A percentile compares a stretch with the other conserved stretches of the same genome.
Evolutionary conservation across 1,284 basidiomycete species (phyloP).

Genomic region (Coriolopsis trogii): DNA sequence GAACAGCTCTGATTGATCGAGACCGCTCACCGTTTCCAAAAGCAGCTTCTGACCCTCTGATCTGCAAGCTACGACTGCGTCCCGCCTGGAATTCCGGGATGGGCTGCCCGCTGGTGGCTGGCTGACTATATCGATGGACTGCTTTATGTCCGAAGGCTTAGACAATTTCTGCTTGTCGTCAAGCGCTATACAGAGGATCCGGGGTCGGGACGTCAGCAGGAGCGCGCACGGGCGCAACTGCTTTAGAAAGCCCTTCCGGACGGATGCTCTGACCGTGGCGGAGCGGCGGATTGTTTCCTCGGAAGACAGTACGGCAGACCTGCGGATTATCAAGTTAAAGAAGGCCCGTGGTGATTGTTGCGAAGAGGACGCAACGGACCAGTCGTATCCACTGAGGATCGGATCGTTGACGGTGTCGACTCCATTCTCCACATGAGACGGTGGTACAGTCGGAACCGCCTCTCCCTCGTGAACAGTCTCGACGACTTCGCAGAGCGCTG

Average conservation of each 20-base stretch:
- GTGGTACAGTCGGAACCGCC: too few relatives aligned
- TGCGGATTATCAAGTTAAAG: background rate
- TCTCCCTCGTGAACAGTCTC: background rate
- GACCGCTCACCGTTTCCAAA: conserved; percentile 9
- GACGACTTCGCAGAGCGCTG: background rate
- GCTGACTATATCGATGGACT: conserved; percentile 2
- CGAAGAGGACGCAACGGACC: background rate
- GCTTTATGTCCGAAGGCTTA: conserved; percentile 14
- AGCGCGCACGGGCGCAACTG: conserved; percentile 15
- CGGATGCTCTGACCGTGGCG: conserved; percentile 3
- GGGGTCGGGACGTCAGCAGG: conserved; percentile 13
- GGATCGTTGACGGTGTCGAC: conserved; percentile 6
- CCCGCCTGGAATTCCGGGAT: background rate
- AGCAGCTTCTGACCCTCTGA: background rate
- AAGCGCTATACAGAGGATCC: conserved; percentile 14
- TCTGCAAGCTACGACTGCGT: background rate
- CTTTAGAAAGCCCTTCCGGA: conserved; percentile 17
- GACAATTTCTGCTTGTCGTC: conserved; percentile 8
- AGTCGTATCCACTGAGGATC: conserved; percentile 8
- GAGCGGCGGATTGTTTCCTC: conserved; percentile 10
- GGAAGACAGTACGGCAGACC: conserved; percentile 12
- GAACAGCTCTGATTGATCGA: background rate
- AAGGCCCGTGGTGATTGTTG: background rate
- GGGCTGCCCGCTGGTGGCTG: background rate
- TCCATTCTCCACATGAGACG: too few relatives aligned